Evolutionary conservation across 23 red algal genomes (phyloP), one percentile per base, ranked within the genome.

Genomic region (Cyanidium caldarium): DNA sequence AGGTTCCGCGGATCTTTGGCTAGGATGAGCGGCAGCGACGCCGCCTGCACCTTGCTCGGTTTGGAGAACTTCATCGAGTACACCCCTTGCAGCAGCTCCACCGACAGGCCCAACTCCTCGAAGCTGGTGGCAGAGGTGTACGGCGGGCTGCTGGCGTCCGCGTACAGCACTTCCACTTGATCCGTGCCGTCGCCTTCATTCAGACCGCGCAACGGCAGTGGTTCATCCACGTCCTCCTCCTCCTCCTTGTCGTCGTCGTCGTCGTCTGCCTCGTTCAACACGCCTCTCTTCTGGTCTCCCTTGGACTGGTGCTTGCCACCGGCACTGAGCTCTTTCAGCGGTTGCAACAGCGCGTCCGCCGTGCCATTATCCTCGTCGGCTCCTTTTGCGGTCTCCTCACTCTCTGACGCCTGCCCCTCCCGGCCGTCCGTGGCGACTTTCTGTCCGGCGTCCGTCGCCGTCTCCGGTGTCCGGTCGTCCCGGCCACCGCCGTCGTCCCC

Each of bases 1-100:
- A 95, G 81, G 67, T 95, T 95, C 39, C 58, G 46, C 7, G 70
- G 70, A 21, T 34, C 35, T 20, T 42, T 25, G 33, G 68, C 68
- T n/a, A 92, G 65, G 35, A 95, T 95, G 46, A 95, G 44, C 20
- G 89, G 89, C 20, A 95, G 45, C n/a, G 82, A 87, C 16, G 83
- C 75, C 33, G 89, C 89, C 68, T 95, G 89, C 14, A 95, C 86
- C 77, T 87, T 86, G 46, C 81, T 86, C 25, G 89, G 89, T 67
- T 95, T 95, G 38, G 74, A 42, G 77, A 87, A 95, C 83, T 95
- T 95, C 76, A 83, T 87, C 10, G 70, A 65, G 40, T 95, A 95
- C 7, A 95, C 77, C 40, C 89, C 89, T 72, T 87, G 79, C 17
- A 95, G 75, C 3, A 95, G 71, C 66, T 84, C 69, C 17, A 69